These are phyloP conservation scores for Uncinocarpus reesii DNA, from an alignment of 2,329 filamentous ascomycete species.

Conservation along the genomic window DNA sequence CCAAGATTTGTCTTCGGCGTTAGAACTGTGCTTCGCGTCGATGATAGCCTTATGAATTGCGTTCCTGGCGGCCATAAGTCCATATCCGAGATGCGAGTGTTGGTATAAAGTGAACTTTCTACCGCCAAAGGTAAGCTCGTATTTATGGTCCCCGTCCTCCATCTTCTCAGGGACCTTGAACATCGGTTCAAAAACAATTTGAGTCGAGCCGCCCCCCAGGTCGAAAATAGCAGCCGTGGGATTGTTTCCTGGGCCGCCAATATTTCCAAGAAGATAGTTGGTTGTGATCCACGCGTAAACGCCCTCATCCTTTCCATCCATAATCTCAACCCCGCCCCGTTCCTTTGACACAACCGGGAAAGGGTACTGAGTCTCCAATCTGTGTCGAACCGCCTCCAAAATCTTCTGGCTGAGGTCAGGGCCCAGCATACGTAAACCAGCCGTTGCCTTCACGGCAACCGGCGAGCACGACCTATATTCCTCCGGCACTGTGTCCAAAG, in stretches of 20 bases:
- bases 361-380: conserved; percentile 80
- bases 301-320: conserved; percentile 94
- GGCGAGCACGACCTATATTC: conserved; percentile 85
- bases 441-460: conserved; percentile 94
- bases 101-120: conserved; percentile 90
- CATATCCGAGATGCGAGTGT: conserved; percentile 94
- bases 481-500: conserved; percentile 73
- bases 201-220: conserved; percentile 89
- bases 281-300: conserved; percentile 99
- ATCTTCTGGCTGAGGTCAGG: conserved; percentile 71
- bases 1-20: conserved; percentile 56
- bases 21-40: conserved; percentile 56
- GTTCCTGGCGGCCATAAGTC: conserved; percentile 87
- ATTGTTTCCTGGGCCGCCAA: conserved; percentile 79
- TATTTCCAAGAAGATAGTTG: conserved; percentile 96
- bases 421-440: conserved; percentile 80
- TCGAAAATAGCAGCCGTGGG: conserved; percentile 93
- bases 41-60: conserved; percentile 69
- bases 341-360: conserved; percentile 86
- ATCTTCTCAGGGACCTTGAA: conserved; percentile 85
- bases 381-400: conserved; percentile 68
- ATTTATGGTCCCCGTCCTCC: conserved; percentile 88
- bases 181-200: conserved; percentile 96
- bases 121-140: conserved; percentile 79
- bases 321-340: conserved; percentile 83